phyloP scores from a whole-genome alignment of 148 eudicot species.

The Silene latifolia region DNA sequence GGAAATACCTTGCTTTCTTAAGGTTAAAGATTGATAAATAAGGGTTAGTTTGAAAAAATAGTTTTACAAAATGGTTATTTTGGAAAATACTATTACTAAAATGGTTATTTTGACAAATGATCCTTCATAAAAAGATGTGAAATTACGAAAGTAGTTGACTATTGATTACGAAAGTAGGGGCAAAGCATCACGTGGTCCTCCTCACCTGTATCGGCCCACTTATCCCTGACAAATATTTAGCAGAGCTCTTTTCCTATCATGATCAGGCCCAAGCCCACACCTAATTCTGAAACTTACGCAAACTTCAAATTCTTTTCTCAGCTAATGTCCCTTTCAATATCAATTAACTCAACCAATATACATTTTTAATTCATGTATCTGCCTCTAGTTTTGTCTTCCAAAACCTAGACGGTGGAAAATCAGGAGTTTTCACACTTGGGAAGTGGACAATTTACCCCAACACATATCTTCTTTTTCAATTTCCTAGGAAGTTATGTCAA shows the following conservation, averaged over 20 bases:
- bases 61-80: no score
- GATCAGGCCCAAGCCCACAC: slow-evolving; percentile 29
- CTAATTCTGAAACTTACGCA: background rate
- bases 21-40: no score
- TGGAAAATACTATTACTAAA: no score
- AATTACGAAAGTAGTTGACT: background rate
- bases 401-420: slow-evolving; percentile 11
- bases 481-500: background rate
- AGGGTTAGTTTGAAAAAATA: no score
- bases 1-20: no score
- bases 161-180: background rate
- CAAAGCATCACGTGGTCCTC: slow-evolving; percentile 15
- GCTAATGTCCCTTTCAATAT: slow-evolving; percentile 23
- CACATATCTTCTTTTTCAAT: slow-evolving; percentile 7
- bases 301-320: slow-evolving; percentile 13
- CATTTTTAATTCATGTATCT: background rate
- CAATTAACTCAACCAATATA: no score
- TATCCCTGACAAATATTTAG: slow-evolving; percentile 6
- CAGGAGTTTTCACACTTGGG: background rate
- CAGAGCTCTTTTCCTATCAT: slow-evolving; percentile 13
- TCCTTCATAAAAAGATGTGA: no score
- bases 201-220: slow-evolving; percentile 19
- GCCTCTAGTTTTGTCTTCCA: slow-evolving; percentile 16
- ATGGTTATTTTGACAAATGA: no score
- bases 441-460: background rate